phyloP scores from a whole-genome alignment of 163 green algal genomes.

The Prototheca cutis region DNA sequence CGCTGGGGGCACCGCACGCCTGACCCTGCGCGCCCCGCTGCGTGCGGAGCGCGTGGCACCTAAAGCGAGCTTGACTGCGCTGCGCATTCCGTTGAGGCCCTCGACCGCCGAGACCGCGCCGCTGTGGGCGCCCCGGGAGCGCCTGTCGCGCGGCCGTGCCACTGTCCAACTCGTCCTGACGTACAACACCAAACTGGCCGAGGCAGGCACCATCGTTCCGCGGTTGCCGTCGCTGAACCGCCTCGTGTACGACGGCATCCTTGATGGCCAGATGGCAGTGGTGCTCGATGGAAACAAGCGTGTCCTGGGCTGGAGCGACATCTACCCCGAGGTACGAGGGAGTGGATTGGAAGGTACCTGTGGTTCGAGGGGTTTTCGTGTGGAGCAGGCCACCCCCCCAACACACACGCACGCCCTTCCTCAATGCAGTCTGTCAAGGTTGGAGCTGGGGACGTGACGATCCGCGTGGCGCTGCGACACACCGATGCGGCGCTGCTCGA shows the following conservation, averaged over 20 bases:
- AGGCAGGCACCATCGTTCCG: slow-evolving; percentile 66
- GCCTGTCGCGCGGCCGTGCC: slow-evolving; percentile 52
- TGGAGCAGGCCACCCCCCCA: no score
- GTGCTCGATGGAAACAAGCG: slow-evolving; percentile 60
- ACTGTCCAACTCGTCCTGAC: slow-evolving; percentile 65
- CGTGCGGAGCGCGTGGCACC: slow-evolving; percentile 38
- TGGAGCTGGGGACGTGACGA: slow-evolving; percentile 57
- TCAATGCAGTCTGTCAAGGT: slow-evolving; percentile 11
- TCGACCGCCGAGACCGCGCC: slow-evolving; percentile 49
- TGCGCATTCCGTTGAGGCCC: slow-evolving; percentile 49
- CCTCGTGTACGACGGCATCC: slow-evolving; percentile 62
- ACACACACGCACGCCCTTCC: no score
- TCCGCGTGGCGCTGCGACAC: slow-evolving; percentile 61
- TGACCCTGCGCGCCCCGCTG: slow-evolving; percentile 28
- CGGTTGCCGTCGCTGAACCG: slow-evolving; percentile 60
- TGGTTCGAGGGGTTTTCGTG: no score
- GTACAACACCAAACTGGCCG: slow-evolving; percentile 56
- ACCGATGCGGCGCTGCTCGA: slow-evolving; percentile 65
- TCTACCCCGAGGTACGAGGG: slow-evolving; percentile 38
- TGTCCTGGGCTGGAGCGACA: slow-evolving; percentile 34
- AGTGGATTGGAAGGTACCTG: no score
- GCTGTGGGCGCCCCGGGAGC: slow-evolving; percentile 40
- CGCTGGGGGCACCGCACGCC: slow-evolving; percentile 7
- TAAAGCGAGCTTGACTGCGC: slow-evolving; percentile 38
- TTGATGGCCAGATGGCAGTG: slow-evolving; percentile 65